phyloP scores from a whole-genome alignment of 495 filamentous ascomycete species.

The Parathielavia appendiculata region DNA sequence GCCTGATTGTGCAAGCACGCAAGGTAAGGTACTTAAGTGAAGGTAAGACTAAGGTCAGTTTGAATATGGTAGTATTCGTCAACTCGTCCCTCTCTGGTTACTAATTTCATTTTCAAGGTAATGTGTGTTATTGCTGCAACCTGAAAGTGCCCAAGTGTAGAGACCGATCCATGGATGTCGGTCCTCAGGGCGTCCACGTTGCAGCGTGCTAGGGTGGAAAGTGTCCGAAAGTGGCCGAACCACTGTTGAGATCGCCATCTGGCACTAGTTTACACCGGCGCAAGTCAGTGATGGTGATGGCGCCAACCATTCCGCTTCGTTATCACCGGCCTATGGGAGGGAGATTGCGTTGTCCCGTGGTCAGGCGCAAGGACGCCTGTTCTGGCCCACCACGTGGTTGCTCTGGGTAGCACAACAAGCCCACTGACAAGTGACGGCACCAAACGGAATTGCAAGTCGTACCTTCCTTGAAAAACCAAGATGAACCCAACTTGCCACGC shows the following conservation, averaged over 20 bases:
- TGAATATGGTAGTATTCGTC: background rate
- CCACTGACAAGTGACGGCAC: background rate
- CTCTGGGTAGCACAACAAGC: background rate
- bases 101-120: too few relatives aligned
- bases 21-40: background rate
- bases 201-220: background rate
- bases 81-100: background rate
- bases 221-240: background rate
- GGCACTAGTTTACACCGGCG: background rate
- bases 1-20: background rate
- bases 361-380: background rate
- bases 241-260: constrained; percentile 3
- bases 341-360: background rate
- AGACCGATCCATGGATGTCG: too few relatives aligned
- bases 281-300: background rate
- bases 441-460: background rate
- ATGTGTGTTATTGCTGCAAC: background rate
- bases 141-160: background rate
- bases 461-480: background rate
- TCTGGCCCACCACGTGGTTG: constrained; percentile 20
- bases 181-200: constrained; percentile 10
- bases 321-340: background rate
- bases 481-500: constrained; percentile 4
- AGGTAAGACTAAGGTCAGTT: background rate
- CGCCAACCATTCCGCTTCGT: background rate